phyloP scores from a whole-genome alignment of 2,329 filamentous ascomycete genomes.

The Chrysoporthe puriensis region DNA sequence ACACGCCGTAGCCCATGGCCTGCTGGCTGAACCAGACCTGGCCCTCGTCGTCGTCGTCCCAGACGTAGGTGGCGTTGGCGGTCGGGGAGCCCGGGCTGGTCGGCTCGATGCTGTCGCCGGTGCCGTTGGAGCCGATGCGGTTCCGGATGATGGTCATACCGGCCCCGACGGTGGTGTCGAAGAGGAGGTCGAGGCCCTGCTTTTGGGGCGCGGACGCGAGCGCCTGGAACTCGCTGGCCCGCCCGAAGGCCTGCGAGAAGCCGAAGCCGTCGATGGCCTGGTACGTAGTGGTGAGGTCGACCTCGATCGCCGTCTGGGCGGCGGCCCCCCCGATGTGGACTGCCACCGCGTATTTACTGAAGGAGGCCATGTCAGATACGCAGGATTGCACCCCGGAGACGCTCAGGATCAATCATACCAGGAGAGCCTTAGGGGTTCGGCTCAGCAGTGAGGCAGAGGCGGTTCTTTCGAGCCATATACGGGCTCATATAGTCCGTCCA shows the following conservation, averaged over 20 bases:
- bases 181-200: slow-evolving; percentile 49
- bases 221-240: slow-evolving; percentile 45
- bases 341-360: not conserved
- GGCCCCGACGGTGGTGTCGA: slow-evolving; percentile 48
- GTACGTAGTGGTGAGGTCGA: slow-evolving; percentile 35
- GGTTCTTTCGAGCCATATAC: not conserved
- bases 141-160: slow-evolving; percentile 56
- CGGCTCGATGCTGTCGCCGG: slow-evolving; percentile 37
- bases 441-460: not conserved
- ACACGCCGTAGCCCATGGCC: slow-evolving; percentile 42
- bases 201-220: slow-evolving; percentile 35
- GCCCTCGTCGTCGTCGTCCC: slow-evolving; percentile 41
- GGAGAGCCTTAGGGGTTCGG: not conserved
- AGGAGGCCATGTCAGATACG: not conserved
- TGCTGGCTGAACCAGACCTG: slow-evolving; percentile 48
- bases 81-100: slow-evolving; percentile 37
- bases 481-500: not conserved
- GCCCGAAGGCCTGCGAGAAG: slow-evolving; percentile 52
- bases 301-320: slow-evolving; percentile 35
- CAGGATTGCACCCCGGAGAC: not conserved
- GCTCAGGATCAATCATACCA: not conserved
- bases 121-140: slow-evolving; percentile 45
- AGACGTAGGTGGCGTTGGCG: slow-evolving; percentile 38
- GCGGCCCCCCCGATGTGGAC: not conserved
- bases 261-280: slow-evolving; percentile 53